Conservation (phyloP, 257 asterid genomes). For the Leptodermis oblonga region DNA sequence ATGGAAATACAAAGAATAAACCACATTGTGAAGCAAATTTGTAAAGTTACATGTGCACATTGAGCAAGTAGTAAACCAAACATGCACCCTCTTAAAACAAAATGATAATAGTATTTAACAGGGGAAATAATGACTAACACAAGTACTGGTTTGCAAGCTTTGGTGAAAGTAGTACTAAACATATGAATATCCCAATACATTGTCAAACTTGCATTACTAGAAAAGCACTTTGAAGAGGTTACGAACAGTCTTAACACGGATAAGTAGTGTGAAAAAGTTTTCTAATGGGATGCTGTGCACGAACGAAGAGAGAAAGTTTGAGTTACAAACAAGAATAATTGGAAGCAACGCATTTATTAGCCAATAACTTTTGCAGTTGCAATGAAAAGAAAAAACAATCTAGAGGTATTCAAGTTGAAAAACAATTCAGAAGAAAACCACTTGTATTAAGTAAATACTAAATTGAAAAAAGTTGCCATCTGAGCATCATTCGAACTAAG, state of each 20-base stretch:
- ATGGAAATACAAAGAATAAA: too few relatives aligned
- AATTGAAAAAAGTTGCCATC: too few relatives aligned
- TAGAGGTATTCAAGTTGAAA: too few relatives aligned
- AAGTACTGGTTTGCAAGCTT: not conserved
- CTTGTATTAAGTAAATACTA: too few relatives aligned
- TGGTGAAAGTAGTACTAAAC: not conserved
- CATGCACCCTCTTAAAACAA: too few relatives aligned
- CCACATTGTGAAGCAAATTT: conserved; percentile 1
- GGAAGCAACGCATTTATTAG: not conserved
- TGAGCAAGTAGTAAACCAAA: not conserved
- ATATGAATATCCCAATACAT: not conserved
- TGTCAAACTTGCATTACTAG: not conserved
- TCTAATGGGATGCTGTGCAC: not conserved
- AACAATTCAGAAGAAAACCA: too few relatives aligned
- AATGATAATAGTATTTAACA: not conserved
- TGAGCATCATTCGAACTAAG: too few relatives aligned
- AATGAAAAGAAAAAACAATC: not conserved
- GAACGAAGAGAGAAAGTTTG: too few relatives aligned
- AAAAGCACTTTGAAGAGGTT: not conserved
- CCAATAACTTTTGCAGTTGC: not conserved
- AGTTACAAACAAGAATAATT: too few relatives aligned
- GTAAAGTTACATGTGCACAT: not conserved
- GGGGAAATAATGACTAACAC: not conserved
- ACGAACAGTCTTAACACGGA: not conserved
- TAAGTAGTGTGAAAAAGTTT: not conserved